These are phyloP conservation scores for Ophiostoma novo-ulmi DNA, from an alignment of 2,329 filamentous ascomycete species.

Conservation along the genomic window DNA sequence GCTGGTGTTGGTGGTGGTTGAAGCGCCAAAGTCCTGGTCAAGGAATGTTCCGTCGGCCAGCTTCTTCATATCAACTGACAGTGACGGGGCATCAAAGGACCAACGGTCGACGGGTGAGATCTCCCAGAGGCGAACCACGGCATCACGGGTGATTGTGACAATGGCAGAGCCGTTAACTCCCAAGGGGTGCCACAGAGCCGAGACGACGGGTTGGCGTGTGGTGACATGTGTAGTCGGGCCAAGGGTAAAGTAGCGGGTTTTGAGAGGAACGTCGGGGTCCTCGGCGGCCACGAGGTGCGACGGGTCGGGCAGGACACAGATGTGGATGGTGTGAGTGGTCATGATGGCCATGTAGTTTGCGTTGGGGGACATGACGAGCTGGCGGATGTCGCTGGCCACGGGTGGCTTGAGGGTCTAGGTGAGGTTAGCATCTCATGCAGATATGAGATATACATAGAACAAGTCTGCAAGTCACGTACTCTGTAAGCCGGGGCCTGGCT, in stretches of 20 bases:
- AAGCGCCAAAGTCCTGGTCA: constrained; percentile 78
- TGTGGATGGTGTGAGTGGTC: constrained; percentile 81
- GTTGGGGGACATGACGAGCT: constrained; percentile 78
- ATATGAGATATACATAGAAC: neutral
- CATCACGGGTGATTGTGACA: constrained; percentile 83
- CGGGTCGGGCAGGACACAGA: constrained; percentile 77
- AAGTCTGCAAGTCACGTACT: constrained; percentile 34
- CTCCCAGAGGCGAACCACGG: constrained; percentile 86
- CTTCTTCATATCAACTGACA: constrained; percentile 84
- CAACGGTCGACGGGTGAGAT: constrained; percentile 75
- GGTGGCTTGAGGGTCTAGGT: constrained; percentile 67
- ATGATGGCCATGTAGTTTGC: constrained; percentile 77
- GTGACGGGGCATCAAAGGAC: constrained; percentile 77
- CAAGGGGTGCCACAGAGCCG: constrained; percentile 87
- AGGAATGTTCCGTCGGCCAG: constrained; percentile 76
- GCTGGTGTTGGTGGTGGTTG: constrained; percentile 67
- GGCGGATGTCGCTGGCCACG: constrained; percentile 74
- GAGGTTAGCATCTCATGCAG: neutral
- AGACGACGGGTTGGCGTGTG: constrained; percentile 72
- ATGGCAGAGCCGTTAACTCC: constrained; percentile 75
- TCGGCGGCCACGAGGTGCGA: constrained; percentile 69
- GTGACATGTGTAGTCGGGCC: constrained; percentile 89
- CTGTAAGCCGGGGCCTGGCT: constrained; percentile 40
- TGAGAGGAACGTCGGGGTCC: constrained; percentile 57
- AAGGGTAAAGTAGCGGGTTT: constrained; percentile 82